Percentiles rank a stretch among this genome's conserved stretches.
Evolutionary conservation across 768 basidiomycete species (phyloP).

Genomic region (Russula compacta): DNA sequence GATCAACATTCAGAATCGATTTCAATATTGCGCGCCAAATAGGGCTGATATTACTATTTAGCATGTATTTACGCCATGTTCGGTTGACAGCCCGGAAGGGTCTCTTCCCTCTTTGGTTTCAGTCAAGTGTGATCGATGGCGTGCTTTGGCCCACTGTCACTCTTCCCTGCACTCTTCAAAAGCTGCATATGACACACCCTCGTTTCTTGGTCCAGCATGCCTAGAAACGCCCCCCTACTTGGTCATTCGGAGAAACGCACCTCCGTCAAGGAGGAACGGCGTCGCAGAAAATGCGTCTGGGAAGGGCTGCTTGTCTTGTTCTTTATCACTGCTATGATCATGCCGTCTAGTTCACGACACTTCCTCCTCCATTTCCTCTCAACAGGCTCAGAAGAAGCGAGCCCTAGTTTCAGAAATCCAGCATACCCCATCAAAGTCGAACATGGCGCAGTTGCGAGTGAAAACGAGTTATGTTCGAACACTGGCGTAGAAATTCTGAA

Average conservation of each 20-base stretch:
- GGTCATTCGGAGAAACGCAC: not conserved
- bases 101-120: too few relatives aligned
- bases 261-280: not conserved
- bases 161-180: not conserved
- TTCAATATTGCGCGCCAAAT: too few relatives aligned
- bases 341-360: not conserved
- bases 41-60: too few relatives aligned
- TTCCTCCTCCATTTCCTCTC: constrained; percentile 3
- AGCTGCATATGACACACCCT: not conserved
- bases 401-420: constrained; percentile 33
- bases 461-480: constrained; percentile 78
- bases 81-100: too few relatives aligned
- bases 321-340: not conserved
- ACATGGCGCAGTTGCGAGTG: constrained; percentile 82
- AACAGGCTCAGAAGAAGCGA: not conserved
- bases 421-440: constrained; percentile 52
- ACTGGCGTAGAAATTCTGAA: constrained; percentile 72
- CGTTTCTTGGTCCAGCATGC: not conserved
- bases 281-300: not conserved
- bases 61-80: too few relatives aligned
- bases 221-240: not conserved
- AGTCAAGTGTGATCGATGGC: too few relatives aligned
- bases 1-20: too few relatives aligned
- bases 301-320: not conserved
- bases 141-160: not conserved